Base-by-base conservation (phyloP, 805 yeast species). In the Candida railenensis region DNA sequence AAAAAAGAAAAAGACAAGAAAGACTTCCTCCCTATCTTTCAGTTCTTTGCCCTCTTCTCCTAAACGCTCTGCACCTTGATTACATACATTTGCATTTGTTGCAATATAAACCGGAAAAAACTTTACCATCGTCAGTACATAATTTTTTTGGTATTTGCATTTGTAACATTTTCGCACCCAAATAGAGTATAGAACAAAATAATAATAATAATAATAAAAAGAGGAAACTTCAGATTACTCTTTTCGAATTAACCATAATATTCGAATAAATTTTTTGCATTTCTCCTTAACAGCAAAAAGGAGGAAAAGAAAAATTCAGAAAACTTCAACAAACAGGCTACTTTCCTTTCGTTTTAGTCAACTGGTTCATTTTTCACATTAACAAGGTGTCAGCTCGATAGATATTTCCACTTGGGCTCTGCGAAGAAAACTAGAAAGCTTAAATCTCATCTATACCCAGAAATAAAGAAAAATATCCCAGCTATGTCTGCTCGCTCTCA, bases 401-500 rank as follows among this genome's bases (percentile, higher is more conserved):
- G n/a, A n/a, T n/a, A n/a, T n/a, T n/a, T n/a, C n/a, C n/a, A n/a
- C n/a, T n/a, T n/a, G n/a, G n/a, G n/a, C n/a, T n/a, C n/a, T n/a
- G n/a, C n/a, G n/a, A n/a, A n/a, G n/a, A n/a, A n/a, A n/a, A n/a
- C n/a, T n/a, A n/a, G n/a, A n/a, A n/a, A n/a, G n/a, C n/a, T n/a
- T n/a, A n/a, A n/a, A n/a, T n/a, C n/a, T n/a, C n/a, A n/a, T n/a
- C n/a, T n/a, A n/a, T n/a, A n/a, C n/a, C n/a, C n/a, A n/a, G n/a
- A n/a, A n/a, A n/a, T n/a, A n/a, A n/a, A n/a, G n/a, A n/a, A 25
- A 11, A 25, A 25, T 25, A 33, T 7, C 16, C 14, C n/a, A n/a
- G 22, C 15, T 15, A 37, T 37, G 40, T 37, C 40, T 20, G 21
- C 34, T 40, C 43, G 43, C 19, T 30, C 36, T 12, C 43, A 40